Evolutionary conservation across 176 grass and related monocot genomes (phyloP), one percentile per base, ranked within the genome.

Genomic region (Areca catechu): DNA sequence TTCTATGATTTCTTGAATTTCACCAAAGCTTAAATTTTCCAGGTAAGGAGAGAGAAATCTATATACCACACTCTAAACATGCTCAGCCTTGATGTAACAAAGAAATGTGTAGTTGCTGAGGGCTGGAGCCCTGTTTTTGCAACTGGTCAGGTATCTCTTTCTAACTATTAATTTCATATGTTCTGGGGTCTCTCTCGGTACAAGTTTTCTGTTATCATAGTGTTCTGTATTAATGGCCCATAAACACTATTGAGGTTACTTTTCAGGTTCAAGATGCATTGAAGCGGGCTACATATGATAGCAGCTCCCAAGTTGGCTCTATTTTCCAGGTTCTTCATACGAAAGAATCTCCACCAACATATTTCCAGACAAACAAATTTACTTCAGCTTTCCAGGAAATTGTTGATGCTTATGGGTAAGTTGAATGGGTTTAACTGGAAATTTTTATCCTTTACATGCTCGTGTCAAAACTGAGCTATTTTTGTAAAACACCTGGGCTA

Each of bases 31-130:
- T 10, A 52, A 69, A 65, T 60, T 14, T 63, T 77, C 20, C 67
- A 98, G 93, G 84, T 68, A 58, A 92, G 82, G 51, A 85, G 70
- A 70, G 87, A 98, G 75, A 98, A 98, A 80, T 82, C 84, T 59
- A 85, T 89, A 77, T 85, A 98, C 71, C 93, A 92, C 78, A 98
- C 87, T 68, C 66, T 98, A 67, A 98, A 98, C 78, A 98, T 92
- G 87, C 66, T 98, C 54, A 92, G 86, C 16, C 75, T 98, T 70
- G 87, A 98, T 69, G 93, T 98, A 64, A 98, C 93, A 52, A 98
- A 97, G 61, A 91, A 97, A 83, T 97, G 93, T 61, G 69, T 97
- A 57, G 93, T 97, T 56, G 93, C 77, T 77, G 93, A 97, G 72
- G 93, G 86, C 43, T 97, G 93, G 93, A 82, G 93, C 69, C 93